Percentiles rank a stretch among this genome's conserved stretches.
Conservation (phyloP, 1,139 yeast species). For the Hyphopichia fennica region DNA sequence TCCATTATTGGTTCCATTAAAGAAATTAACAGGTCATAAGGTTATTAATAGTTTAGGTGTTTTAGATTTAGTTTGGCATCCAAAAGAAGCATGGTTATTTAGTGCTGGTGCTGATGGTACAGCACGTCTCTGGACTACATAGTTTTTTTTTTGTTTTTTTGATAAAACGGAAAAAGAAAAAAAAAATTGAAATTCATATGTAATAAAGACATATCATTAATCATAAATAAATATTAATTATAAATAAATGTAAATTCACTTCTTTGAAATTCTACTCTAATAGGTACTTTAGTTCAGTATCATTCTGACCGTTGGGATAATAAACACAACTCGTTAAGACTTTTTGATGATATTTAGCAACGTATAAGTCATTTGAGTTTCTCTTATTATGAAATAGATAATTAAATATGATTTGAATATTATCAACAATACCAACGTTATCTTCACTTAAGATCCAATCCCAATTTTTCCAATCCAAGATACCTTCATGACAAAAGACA, state of each 20-base stretch:
- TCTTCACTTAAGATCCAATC: conserved; percentile 40
- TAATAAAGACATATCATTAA: not conserved
- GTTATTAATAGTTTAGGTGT: conserved; percentile 81
- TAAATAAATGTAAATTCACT: not conserved
- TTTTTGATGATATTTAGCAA: conserved; percentile 18
- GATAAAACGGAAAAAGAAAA: not conserved
- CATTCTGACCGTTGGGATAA: conserved; percentile 11
- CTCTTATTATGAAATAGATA: conserved; percentile 22
- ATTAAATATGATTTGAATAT: conserved; percentile 31
- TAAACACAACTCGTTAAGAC: conserved; percentile 16
- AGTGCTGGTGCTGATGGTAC: conserved; percentile 98
- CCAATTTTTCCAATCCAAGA: conserved; percentile 44
- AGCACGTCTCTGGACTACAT: conserved; percentile 94
- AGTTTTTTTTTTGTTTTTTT: too few relatives aligned
- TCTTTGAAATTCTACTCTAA: too few relatives aligned
- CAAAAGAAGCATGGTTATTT: conserved; percentile 97
- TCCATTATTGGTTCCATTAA: conserved; percentile 93
- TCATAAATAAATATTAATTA: not conserved
- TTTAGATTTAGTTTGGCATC: conserved; percentile 93
- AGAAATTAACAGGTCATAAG: conserved; percentile 92
- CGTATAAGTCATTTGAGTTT: conserved; percentile 21
- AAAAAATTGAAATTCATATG: conserved; percentile 4
- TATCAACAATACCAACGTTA: conserved; percentile 48
- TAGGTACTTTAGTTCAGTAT: not conserved
- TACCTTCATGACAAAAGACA: conserved; percentile 39